Evolutionary conservation across 106 monocot genomes (phyloP), one percentile per base, ranked within the genome.

Genomic region (Allium cepa): DNA sequence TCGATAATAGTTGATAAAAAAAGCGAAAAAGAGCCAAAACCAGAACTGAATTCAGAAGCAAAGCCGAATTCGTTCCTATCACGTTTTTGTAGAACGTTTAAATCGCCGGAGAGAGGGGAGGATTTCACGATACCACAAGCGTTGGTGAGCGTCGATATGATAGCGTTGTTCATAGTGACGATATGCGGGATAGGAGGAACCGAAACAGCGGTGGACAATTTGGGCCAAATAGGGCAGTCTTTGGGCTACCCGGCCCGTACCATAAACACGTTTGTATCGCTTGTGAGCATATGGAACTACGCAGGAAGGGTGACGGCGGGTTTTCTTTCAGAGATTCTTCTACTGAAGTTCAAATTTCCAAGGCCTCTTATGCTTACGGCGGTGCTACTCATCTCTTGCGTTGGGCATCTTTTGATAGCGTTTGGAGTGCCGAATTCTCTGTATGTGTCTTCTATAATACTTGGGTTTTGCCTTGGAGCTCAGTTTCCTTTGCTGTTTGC

Each of bases 171-270:
- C 76, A 16, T 87, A 17, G 67, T 87, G 3, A 84, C 80, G 8
- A 82, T 87, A 16, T 90, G 83, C 69, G 94, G 89, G 0, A 66
- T 90, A 7, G 94, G 94, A 17, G 94, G 94, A 8, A 87, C 86
- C 7, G 68, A 90, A 18, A 89, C 93, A n/a, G 93, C 89, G 2
- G 86, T 86, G 66, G 93, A 89, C 81, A 94, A 94, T 84, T 79
- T 94, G 86, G 94, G 86, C 12, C 94, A 94, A 75, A 94, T 94
- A 52, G 94, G 90, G 2, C 73, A 84, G 26, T 84, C 94, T 0
- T 63, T 90, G 8, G 94, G 94, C 15, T 94, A 94, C 82, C 77
- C 84, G 0, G 45, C 63, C 13, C 51, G 17, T 0, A 79, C 72
- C 71, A 80, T 87, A 16, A 67, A 62, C 71, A 87, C 90, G 14